Base-by-base conservation (phyloP, 2,329 filamentous ascomycete species). In the Cladosporium phlei region DNA sequence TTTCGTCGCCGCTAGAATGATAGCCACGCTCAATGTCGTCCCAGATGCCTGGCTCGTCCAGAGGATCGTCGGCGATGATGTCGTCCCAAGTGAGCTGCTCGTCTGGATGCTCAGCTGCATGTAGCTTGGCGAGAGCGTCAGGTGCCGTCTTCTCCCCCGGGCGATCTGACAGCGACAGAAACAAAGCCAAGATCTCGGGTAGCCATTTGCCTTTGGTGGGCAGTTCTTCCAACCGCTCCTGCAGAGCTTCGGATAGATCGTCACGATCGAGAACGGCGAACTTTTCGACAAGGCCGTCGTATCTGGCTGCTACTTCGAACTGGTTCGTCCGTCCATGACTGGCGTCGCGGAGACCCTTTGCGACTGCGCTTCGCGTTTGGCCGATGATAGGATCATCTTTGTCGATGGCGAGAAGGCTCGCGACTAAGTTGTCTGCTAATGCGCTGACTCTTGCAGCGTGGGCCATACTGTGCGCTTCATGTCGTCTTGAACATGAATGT, bases 191-290 rank as follows among this genome's bases (percentile, higher is more conserved):
- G 11, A 86, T 74, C 56, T 97, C 93, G 0, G 90, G 89, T 5
- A 81, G 80, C 77, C 80, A 91, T 66, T 81, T 82, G 33, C 75
- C 75, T 11, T 67, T 63, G 24, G 67, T 60, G 9, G 75, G 69
- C 16, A 95, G 66, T 50, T 82, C 77, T 29, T 76, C 68, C 11
- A 88, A 65, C 27, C 85, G 75, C 33, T 63, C 60, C 29, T 72
- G 69, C 27, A 89, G 69, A 5, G 81, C 82, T 61, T 90, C 82
- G 10, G 88, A 88, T 20, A 96, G 70, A 29, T 80, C 80, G 57
- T 96, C 90, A 52, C 86, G 81, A 59, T 86, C 83, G 38, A 88
- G 76, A 45, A 97, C 76, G 24, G 82, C 78, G 57, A 96, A 93
- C 57, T 91, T 89, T 69, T 97, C 93, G 55, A 90, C 83, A 2